Percentiles rank a stretch among this genome's conserved stretches.
These are phyloP conservation scores for Epichloe coenophiala DNA, from an alignment of 2,329 filamentous ascomycete species.

Conservation along the genomic window DNA sequence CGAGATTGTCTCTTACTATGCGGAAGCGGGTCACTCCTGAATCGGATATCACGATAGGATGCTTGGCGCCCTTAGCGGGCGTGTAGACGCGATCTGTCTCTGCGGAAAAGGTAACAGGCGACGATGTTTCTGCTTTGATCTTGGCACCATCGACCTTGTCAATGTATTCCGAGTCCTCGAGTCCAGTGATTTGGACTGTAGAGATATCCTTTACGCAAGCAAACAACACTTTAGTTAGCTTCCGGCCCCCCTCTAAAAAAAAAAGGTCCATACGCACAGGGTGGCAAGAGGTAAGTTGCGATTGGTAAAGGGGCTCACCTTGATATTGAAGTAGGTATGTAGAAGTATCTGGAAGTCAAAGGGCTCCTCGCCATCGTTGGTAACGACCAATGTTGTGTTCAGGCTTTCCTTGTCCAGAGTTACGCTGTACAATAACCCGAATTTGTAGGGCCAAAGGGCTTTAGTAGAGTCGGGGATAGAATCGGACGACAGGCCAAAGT, in stretches of 20 bases:
- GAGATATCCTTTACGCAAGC: conserved; percentile 56
- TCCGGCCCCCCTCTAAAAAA: too few species aligned
- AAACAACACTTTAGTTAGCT: background rate
- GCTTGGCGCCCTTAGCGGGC: conserved; percentile 45
- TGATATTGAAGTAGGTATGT: conserved; percentile 77
- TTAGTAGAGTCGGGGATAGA: conserved; percentile 56
- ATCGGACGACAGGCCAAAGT: conserved; percentile 75
- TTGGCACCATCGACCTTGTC: conserved; percentile 67
- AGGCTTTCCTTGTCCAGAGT: conserved; percentile 64
- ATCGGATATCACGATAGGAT: conserved; percentile 47
- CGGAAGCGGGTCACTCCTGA: conserved; percentile 52
- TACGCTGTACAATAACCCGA: conserved; percentile 86
- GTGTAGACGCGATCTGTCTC: conserved; percentile 88
- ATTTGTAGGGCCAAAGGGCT: conserved; percentile 71
- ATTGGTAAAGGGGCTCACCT: conserved; percentile 39
- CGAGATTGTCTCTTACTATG: conserved; percentile 70
- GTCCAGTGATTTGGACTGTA: conserved; percentile 57
- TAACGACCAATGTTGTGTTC: conserved; percentile 71
- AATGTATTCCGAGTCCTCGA: conserved; percentile 61
- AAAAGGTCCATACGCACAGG: background rate
- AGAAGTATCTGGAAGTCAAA: conserved; percentile 89
- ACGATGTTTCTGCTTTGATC: conserved; percentile 50
- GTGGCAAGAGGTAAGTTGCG: background rate
- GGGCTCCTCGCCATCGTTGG: conserved; percentile 68
- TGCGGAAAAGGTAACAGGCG: conserved; percentile 53